Base-by-base conservation (phyloP, 495 filamentous ascomycete species). In the Penicillium atrosanguineum region DNA sequence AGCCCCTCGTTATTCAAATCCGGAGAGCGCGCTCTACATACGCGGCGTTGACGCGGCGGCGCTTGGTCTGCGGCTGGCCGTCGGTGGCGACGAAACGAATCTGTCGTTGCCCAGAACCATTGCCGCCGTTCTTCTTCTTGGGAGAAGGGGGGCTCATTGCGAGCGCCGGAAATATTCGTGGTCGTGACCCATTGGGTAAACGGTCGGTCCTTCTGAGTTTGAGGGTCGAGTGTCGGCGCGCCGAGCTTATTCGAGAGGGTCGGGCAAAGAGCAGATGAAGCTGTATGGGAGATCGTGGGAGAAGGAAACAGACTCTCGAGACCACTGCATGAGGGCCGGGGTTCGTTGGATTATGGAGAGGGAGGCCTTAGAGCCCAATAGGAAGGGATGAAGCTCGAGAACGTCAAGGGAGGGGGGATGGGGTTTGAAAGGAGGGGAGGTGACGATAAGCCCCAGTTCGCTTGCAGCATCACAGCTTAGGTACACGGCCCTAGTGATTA, bases 41-140 rank as follows among this genome's bases (percentile, higher is more conserved):
- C 84, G 89, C 89, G 60, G 88, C 85, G 71, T 86, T 89, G 65
- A 92, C 87, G 66, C 89, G 81, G 67, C 89, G 81, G 56, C 88
- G 77, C 69, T 92, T 92, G 43, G 87, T 85, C 55, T 89, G 87
- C 44, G 88, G 88, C 56, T 88, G 87, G 53, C 88, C 88, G 69
- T 91, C 86, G 60, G 87, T 90, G 50, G 87, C 85, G 56, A 92
- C 86, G 68, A 91, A 91, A 58, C 88, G 83, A 48, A 92, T 88
- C 63, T 78, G 76, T 54, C 73, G 74, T 29, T 63, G 74, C 45
- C 61, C 66, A 49, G 69, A 64, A 57, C 64, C 49, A 64, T 53
- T 66, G 60, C 64, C 70, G 64, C 65, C 62, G 52, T 56, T 64
- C 51, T 75, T 77, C 67, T 70, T 71, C 64, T 69, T 69, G 49